phyloP scores from a whole-genome alignment of 2,329 filamentous ascomycete species.

The Colletotrichum filicis region DNA sequence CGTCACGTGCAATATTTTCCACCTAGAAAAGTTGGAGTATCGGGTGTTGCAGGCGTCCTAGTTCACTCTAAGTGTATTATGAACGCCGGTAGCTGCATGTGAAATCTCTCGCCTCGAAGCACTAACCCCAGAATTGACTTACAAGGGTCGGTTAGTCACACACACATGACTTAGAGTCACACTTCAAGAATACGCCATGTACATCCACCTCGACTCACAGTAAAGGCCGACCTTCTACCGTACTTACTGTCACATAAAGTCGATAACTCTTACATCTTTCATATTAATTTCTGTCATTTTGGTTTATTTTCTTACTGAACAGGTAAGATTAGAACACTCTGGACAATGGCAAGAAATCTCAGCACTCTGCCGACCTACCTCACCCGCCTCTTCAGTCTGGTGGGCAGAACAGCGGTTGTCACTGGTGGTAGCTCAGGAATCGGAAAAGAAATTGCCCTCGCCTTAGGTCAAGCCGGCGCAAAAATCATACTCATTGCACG shows the following conservation, averaged over 20 bases:
- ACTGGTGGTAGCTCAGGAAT: constrained; percentile 49
- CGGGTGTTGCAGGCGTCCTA: background rate
- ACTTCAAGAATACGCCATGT: background rate
- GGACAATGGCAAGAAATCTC: constrained; percentile 21
- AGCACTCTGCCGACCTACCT: constrained; percentile 38
- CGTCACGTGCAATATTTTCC: constrained; percentile 8
- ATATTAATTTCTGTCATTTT: background rate
- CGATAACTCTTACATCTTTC: background rate
- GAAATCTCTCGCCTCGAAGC: constrained; percentile 5
- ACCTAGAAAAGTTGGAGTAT: background rate
- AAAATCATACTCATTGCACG: constrained; percentile 45
- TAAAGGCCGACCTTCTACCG: background rate
- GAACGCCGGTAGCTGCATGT: constrained; percentile 29
- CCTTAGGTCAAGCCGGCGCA: constrained; percentile 44
- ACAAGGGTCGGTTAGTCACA: background rate
- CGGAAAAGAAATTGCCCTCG: constrained; percentile 45
- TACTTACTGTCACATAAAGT: too few relatives aligned
- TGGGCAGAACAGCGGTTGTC: constrained; percentile 43
- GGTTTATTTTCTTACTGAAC: too few relatives aligned
- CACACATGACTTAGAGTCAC: background rate
- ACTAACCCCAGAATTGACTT: background rate
- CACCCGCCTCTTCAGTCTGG: constrained; percentile 43
- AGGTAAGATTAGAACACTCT: background rate
- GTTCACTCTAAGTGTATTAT: background rate
- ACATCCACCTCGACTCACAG: background rate